A percentile compares a stretch with the other conserved stretches of the same genome.
These are phyloP conservation scores for Solanum chiquidenum DNA, from an alignment of 257 asterid genomes.

Conservation along the genomic window DNA sequence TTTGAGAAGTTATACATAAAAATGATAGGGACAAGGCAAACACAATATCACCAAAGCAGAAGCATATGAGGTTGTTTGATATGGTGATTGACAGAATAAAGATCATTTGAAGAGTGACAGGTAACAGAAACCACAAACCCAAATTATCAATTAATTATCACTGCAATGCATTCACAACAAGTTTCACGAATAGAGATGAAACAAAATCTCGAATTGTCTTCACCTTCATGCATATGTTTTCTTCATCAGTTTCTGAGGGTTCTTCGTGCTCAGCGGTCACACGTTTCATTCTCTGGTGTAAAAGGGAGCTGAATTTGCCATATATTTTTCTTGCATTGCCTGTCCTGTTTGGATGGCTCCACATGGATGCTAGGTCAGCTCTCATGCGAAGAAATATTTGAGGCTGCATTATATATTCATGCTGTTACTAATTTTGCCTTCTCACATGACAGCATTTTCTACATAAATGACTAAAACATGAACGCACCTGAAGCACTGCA, in stretches of 20 bases:
- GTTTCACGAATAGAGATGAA: background rate
- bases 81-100: background rate
- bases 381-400: constrained; percentile 63
- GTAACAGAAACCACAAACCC: background rate
- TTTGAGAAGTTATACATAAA: background rate
- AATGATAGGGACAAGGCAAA: background rate
- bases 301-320: constrained; percentile 27
- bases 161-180: background rate
- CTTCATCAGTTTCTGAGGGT: constrained; percentile 34
- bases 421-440: background rate
- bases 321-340: constrained; percentile 49
- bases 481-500: constrained; percentile 83
- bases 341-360: constrained; percentile 55
- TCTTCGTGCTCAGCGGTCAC: constrained; percentile 35
- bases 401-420: constrained; percentile 47
- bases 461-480: constrained; percentile 3
- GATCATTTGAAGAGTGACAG: background rate
- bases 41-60: background rate
- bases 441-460: background rate
- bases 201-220: background rate
- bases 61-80: background rate
- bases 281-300: constrained; percentile 11
- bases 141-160: background rate
- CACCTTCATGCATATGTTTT: constrained; percentile 72
- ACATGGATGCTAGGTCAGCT: constrained; percentile 84